Base-by-base conservation (phyloP, 106 monocot genomes). In the Chionographis japonica region DNA sequence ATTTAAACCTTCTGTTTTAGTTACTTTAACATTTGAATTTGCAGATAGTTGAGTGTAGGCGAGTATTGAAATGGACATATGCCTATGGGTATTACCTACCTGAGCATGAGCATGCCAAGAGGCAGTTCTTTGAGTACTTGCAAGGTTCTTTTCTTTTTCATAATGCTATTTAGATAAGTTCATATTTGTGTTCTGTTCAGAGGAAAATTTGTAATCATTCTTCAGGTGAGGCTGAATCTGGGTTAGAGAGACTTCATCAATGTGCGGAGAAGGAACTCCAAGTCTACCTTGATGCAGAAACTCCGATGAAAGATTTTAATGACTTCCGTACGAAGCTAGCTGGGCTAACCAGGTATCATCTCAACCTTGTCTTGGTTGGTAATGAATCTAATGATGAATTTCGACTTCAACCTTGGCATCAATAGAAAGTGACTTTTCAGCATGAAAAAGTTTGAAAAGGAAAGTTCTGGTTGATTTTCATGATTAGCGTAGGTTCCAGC, bases 1-100 rank as follows among this genome's bases (percentile, higher is more conserved):
- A 15, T 41, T 57, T 40, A 37, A 12, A n/a, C 38, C 55, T 68
- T 18, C 15, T 18, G 3, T 6, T 27, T 49, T 3, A 50, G 50
- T 27, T 50, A 20, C 57, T 36, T 15, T 50, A 17, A 46, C 17
- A 60, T 60, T 73, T 50, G 17, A 6, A 5, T 27, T 12, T 59
- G 65, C 90, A 98, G 98, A 98, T 98, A 71, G 93, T 98, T 10
- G 98, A 98, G 46, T 98, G 98, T 68, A 78, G 98, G 58, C 73
- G 98, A 62, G 93, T 98, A 54, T 77, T 98, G 55, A 98, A 90
- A 71, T 98, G 98, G 98, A 98, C 98, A 16, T 98, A 98, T 74
- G 90, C 98, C 5, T 98, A 93, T 79, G 98, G 98, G 42, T 98
- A 90, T 71, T 98, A 98, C 71, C 69, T 98, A 8, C 90, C 90